Conservation (phyloP, 208 protist species). For the Crithidia expoeki region DNA sequence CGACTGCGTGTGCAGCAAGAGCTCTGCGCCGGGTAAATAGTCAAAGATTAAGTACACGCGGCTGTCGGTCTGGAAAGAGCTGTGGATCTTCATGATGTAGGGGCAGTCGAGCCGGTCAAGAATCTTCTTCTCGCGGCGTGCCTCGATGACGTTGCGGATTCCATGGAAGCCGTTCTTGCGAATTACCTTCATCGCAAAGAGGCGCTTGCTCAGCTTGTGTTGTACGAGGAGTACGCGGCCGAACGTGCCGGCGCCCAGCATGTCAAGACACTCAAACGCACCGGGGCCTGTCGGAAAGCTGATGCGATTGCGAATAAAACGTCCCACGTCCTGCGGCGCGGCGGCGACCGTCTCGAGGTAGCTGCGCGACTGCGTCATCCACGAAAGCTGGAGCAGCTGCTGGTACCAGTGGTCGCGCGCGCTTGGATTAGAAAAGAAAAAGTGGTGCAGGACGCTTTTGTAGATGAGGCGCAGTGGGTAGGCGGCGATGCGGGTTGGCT, state of each 20-base stretch:
- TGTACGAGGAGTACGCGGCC: conserved; percentile 77
- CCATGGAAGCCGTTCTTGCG: conserved; percentile 58
- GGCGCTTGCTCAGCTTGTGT: conserved; percentile 53
- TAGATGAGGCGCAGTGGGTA: conserved; percentile 61
- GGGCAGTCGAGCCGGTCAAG: conserved; percentile 75
- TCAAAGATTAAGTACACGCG: conserved; percentile 92
- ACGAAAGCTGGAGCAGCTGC: conserved; percentile 39
- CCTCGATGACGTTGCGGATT: conserved; percentile 62
- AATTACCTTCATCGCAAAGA: conserved; percentile 84
- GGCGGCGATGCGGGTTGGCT: conserved; percentile 37
- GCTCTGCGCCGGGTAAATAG: conserved; percentile 93
- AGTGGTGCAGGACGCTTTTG: conserved; percentile 57
- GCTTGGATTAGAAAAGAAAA: conserved; percentile 64
- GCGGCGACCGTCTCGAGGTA: conserved; percentile 28
- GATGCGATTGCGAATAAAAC: conserved; percentile 51
- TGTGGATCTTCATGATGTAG: conserved; percentile 88
- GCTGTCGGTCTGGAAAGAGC: conserved; percentile 81
- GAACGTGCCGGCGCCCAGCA: conserved; percentile 79
- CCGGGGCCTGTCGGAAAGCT: conserved; percentile 43
- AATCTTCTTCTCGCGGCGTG: conserved; percentile 74
- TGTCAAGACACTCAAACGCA: conserved; percentile 58
- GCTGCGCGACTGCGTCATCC: conserved; percentile 27
- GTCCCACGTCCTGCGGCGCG: conserved; percentile 32
- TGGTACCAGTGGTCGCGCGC: conserved; percentile 53
- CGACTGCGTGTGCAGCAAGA: conserved; percentile 91